Base-by-base conservation (phyloP, 345 rosid genomes). In the Lepidium aucheri region DNA sequence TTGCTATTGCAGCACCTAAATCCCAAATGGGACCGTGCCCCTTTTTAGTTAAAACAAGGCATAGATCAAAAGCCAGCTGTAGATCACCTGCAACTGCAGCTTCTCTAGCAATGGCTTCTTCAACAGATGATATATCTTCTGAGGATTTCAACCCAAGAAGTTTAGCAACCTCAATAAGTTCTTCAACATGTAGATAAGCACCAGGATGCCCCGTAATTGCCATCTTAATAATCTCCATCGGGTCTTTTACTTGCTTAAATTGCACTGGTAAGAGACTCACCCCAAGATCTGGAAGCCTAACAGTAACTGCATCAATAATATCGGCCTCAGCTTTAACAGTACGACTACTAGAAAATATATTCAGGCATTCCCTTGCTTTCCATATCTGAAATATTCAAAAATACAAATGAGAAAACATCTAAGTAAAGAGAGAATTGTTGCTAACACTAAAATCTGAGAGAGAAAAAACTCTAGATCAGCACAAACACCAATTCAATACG, bases 41-140 rank as follows among this genome's bases (percentile, higher is more conserved):
- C 65, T 94, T 90, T 70, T 73, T 94, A 24, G 88, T 79, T 72
- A 94, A 81, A 78, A 68, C 82, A 75, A 86, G 85, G 78, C 97
- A 88, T 35, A 90, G 84, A 82, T 90, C 99, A 80, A 84, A 94
- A 51, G 99, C 99, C 76, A 94, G 77, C 76, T 94, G 99, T 76
- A 94, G 84, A 80, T 94, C 96, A 63, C 96, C 99, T 22, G 93
- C 88, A 66, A 90, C 89, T 47, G 97, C 99, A 71, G 97, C 97
- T 84, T 90, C 99, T 73, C 97, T 85, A 68, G 99, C 97, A 83
- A 94, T 88, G 73, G 96, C 90, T 84, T 94, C 99, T 84, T 94
- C 84, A 34, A 94, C 91, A 56, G 83, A 80, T 60, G 91, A 82
- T 77, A 82, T 78, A 32, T 94, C 92, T 68, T 88, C 94, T 47